These are phyloP conservation scores for Nigrospora osmanthi DNA, from an alignment of 2,329 filamentous ascomycete species.

Conservation along the genomic window DNA sequence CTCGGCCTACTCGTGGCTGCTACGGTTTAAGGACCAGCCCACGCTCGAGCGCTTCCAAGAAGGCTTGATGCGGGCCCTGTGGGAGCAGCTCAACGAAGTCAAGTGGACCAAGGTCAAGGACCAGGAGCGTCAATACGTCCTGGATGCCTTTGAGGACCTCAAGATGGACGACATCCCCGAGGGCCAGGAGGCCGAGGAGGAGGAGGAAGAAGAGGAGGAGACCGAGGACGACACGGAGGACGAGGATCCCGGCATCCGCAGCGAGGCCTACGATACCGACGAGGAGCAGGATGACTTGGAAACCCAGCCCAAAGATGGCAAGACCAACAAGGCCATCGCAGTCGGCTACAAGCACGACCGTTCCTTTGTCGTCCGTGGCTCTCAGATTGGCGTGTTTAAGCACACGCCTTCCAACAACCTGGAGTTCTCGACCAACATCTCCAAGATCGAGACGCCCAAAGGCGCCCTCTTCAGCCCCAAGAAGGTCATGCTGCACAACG, in stretches of 20 bases:
- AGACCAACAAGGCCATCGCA: constrained; percentile 87
- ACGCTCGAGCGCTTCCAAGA: constrained; percentile 84
- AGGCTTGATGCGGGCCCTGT: constrained; percentile 88
- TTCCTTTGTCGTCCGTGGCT: constrained; percentile 92
- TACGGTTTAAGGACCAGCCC: constrained; percentile 80
- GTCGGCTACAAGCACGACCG: constrained; percentile 96
- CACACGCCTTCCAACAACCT: constrained; percentile 88
- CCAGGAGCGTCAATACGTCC: constrained; percentile 85
- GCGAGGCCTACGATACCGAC: constrained; percentile 60
- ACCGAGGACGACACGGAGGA: constrained; percentile 53
- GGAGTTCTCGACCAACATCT: constrained; percentile 95
- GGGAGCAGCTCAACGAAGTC: constrained; percentile 90
- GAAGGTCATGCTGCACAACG: constrained; percentile 93
- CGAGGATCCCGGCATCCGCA: constrained; percentile 47
- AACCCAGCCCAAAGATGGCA: constrained; percentile 63
- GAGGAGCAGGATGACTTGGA: constrained; percentile 75
- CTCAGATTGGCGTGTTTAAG: constrained; percentile 98
- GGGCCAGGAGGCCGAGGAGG: constrained; percentile 41
- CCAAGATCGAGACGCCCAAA: constrained; percentile 81
- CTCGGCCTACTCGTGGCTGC: constrained; percentile 88
- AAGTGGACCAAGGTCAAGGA: constrained; percentile 95
- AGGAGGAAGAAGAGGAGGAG: constrained; percentile 45
- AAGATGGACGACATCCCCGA: constrained; percentile 74
- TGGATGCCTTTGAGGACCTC: constrained; percentile 92
- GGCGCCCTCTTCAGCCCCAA: constrained; percentile 87